A percentile compares a stretch with the other conserved stretches of the same genome.
Conservation (phyloP, 2,329 filamentous ascomycete species). For the Leptographium lundbergii region DNA sequence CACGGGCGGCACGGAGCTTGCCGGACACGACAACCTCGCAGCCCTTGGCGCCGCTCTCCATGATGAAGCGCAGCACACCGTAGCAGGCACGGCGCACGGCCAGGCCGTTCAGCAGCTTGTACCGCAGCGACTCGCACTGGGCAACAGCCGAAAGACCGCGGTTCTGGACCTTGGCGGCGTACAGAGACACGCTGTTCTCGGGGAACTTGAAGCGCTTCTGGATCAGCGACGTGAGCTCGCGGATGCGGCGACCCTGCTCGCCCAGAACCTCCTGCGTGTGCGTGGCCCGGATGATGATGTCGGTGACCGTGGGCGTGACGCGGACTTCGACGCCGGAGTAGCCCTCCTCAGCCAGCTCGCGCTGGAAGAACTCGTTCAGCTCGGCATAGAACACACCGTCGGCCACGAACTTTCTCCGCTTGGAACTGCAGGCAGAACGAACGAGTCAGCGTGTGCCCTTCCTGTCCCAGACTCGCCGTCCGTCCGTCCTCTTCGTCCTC, state of each 20-base stretch:
- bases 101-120: constrained; percentile 99
- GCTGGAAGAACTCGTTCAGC: constrained; percentile 99
- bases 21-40: constrained; percentile 99
- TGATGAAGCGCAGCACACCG: constrained; percentile 99
- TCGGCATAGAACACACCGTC: constrained; percentile 99
- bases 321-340: constrained; percentile 99
- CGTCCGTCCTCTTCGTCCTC: background rate
- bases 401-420: constrained; percentile 88
- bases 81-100: constrained; percentile 98
- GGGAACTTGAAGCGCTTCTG: constrained; percentile 99
- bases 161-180: constrained; percentile 99
- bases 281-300: constrained; percentile 99
- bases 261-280: constrained; percentile 99
- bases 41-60: constrained; percentile 99
- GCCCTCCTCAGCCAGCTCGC: constrained; percentile 98
- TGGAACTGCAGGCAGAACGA: constrained; percentile 49
- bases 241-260: constrained; percentile 99
- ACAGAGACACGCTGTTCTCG: constrained; percentile 99
- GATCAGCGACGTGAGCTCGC: constrained; percentile 99
- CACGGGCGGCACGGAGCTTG: constrained; percentile 96
- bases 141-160: constrained; percentile 98
- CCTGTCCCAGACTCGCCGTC: background rate
- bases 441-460: background rate
- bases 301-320: constrained; percentile 98
- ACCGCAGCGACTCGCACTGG: constrained; percentile 99